Evolutionary conservation across 495 filamentous ascomycete genomes (phyloP).

Genomic region (Bacidia rubella): DNA sequence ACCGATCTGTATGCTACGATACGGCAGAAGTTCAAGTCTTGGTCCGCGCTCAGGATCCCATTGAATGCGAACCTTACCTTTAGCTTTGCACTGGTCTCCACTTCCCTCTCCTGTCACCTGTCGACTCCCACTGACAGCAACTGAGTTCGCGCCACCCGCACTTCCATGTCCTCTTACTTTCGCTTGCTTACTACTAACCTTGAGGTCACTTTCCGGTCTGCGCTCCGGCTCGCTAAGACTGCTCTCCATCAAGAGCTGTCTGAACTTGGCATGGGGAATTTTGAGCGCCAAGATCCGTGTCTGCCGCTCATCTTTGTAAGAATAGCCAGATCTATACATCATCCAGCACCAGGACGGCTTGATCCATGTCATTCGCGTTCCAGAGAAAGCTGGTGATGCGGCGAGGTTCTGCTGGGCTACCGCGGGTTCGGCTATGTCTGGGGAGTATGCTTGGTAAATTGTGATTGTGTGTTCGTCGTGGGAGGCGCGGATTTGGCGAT

Average conservation of each 20-base stretch:
- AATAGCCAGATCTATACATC: conserved; percentile 46
- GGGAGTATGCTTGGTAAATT: conserved; percentile 50
- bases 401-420: conserved; percentile 36
- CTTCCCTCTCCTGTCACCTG: conserved; percentile 19
- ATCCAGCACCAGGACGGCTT: conserved; percentile 55
- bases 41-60: conserved; percentile 49
- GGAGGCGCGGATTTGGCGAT: conserved; percentile 40
- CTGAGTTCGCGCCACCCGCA: too few species aligned
- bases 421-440: conserved; percentile 39
- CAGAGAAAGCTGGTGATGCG: conserved; percentile 38
- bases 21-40: conserved; percentile 26
- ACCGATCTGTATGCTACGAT: conserved; percentile 49
- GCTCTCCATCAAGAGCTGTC: conserved; percentile 22
- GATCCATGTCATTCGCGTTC: conserved; percentile 51
- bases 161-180: too few species aligned
- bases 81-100: conserved; percentile 25
- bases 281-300: conserved; percentile 40
- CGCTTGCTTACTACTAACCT: too few species aligned
- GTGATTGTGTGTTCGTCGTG: conserved; percentile 34
- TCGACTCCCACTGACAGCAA: conserved; percentile 10
- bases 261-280: conserved; percentile 33
- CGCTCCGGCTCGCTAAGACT: conserved; percentile 14
- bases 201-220: background rate
- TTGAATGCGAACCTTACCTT: conserved; percentile 38
- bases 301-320: conserved; percentile 35